Evolutionary conservation across 805 yeast genomes (phyloP), one percentile per base, ranked within the genome.

Genomic region (Yarrowia keelungensis): DNA sequence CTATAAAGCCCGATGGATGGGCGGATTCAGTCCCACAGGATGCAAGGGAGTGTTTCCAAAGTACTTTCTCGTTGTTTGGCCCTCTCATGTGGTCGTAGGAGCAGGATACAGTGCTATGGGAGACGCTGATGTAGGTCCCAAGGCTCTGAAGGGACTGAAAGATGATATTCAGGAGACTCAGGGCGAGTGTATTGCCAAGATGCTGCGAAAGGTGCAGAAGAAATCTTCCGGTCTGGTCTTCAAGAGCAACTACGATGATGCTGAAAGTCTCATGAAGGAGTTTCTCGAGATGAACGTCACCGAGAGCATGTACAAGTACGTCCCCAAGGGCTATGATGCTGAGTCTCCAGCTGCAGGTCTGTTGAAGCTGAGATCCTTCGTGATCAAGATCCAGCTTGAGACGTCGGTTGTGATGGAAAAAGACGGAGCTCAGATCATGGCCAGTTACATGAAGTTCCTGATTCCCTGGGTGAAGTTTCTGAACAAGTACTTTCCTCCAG

Each of bases 221-320:
- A 47, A 49, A 12, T 62, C 67, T 9, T 22, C 41, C n/a, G 56
- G 56, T 10, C 32, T 62, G 26, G 47, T 62, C 2, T 62, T 62
- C 67, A 38, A 62, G 38, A 49, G 56, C 32, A 19, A 38, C 14
- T 62, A n/a, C 14, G 56, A 62, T 15, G 67, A 62, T 14, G 67
- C 56, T 0, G 67, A 62, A 15, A 58, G 56, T 10, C 54, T 62
- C 12, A 62, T 62, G 67, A 62, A 62, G 39, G 67, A 62, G 56
- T 62, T 62, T 9, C 38, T 62, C 8, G 56, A 46, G 5, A 62
- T 62, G 67, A 62, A 62, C 39, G 67, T 47, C 11, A 49, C 54
- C 0, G 67, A 62, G 2, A 38, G 14, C 19, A 47, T 49, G 56
- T 62, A 62, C 39, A 62, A 62, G 15, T 1, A 62, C 15, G 67